Conservation (phyloP, 192 early-diverging fungal species). For the Entomortierella lignicola region DNA sequence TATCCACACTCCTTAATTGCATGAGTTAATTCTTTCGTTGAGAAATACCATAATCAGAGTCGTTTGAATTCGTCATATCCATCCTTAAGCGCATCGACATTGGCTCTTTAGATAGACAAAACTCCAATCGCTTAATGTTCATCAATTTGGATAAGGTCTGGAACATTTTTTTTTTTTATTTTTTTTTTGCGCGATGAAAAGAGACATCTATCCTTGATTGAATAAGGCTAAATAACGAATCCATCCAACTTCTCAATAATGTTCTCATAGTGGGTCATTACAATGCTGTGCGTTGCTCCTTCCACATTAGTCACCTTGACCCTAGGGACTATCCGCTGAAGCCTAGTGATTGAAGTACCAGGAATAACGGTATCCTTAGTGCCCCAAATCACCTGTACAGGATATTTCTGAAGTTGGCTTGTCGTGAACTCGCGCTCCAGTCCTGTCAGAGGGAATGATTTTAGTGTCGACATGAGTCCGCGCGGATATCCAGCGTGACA, state of each 20-base stretch:
- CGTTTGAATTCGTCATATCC: too few relatives aligned
- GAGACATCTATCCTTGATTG: too few relatives aligned
- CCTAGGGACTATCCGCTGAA: slow-evolving; percentile 34
- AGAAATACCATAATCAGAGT: too few relatives aligned
- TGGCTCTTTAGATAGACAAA: too few relatives aligned
- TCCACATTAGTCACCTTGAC: slow-evolving; percentile 35
- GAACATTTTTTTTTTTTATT: too few relatives aligned
- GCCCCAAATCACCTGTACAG: slow-evolving; percentile 49
- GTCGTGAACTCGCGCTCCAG: slow-evolving; percentile 17
- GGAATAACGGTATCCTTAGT: slow-evolving; percentile 41
- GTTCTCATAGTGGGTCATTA: slow-evolving; percentile 31
- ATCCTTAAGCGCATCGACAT: too few relatives aligned
- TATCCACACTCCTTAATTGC: not conserved
- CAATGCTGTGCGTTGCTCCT: slow-evolving; percentile 47
- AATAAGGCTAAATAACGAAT: slow-evolving; percentile 24
- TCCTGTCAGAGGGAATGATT: slow-evolving; percentile 28
- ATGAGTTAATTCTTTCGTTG: too few relatives aligned
- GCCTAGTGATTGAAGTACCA: slow-evolving; percentile 25
- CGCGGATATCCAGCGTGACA: slow-evolving; percentile 46
- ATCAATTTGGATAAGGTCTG: too few relatives aligned
- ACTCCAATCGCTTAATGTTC: too few relatives aligned
- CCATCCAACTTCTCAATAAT: slow-evolving; percentile 24
- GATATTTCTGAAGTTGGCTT: slow-evolving; percentile 12
- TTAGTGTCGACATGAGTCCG: slow-evolving; percentile 47
- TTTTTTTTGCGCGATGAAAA: too few relatives aligned